Evolutionary conservation across 306 rosid genomes (phyloP).

Genomic region (Ochetophila trinervis): DNA sequence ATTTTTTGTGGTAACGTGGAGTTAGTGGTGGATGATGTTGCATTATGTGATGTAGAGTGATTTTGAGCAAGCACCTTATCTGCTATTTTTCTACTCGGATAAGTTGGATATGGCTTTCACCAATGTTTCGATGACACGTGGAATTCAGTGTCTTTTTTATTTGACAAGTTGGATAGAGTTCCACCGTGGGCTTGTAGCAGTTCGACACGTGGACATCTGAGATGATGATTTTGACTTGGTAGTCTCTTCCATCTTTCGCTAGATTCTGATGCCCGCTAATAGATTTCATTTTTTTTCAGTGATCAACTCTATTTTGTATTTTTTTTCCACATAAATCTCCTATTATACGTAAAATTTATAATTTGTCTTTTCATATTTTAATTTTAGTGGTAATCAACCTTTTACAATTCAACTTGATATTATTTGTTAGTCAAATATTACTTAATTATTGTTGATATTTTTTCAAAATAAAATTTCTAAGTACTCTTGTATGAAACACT

Average conservation of each 20-base stretch:
- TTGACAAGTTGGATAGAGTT: slow-evolving; percentile 56
- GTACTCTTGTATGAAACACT: too few relatives aligned
- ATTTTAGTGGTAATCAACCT: too few relatives aligned
- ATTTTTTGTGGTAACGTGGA: slow-evolving; percentile 6
- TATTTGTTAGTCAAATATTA: too few relatives aligned
- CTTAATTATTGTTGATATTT: too few relatives aligned
- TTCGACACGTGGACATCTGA: slow-evolving; percentile 43
- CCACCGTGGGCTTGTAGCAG: slow-evolving; percentile 33
- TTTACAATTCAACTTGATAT: too few relatives aligned
- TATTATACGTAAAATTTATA: too few relatives aligned
- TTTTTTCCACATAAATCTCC: too few relatives aligned
- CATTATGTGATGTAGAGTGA: slow-evolving; percentile 36
- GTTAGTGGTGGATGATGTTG: slow-evolving; percentile 25
- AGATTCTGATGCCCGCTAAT: too few relatives aligned
- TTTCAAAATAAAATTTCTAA: too few relatives aligned
- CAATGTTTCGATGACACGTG: slow-evolving; percentile 31
- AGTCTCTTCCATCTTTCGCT: neutral
- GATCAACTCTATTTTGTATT: too few relatives aligned
- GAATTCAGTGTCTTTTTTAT: neutral
- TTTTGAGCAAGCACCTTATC: slow-evolving; percentile 53
- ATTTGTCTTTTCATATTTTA: too few relatives aligned
- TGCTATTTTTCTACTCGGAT: slow-evolving; percentile 57
- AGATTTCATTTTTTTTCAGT: too few relatives aligned
- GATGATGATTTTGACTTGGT: slow-evolving; percentile 17
- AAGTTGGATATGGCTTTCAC: slow-evolving; percentile 49